Evolutionary conservation across 176 grass and related monocot species (phyloP), one percentile per base, ranked within the genome.

Genomic region (Raddia distichophylla): DNA sequence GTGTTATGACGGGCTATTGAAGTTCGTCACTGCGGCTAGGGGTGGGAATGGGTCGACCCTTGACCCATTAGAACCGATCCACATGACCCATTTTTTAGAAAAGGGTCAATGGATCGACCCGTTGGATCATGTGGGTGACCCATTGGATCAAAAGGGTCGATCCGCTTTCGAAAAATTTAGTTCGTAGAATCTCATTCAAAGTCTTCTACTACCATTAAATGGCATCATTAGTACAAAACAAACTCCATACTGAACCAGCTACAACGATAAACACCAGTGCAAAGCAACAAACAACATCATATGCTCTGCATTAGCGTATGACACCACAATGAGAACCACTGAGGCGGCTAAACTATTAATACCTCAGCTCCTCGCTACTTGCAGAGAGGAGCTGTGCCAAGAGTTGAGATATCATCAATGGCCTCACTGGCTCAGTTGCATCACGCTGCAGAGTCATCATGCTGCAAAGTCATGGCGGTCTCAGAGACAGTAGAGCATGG

Each of bases 341-440:
- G 76, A 72, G 70, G 73, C 50, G 34, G 59, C 46, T 77, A 46
- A 82, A 69, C 78, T 60, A 82, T 78, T 32, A 63, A 87, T 82
- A 57, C 22, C 22, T 70, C 66, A 78, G 32, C 85, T 10, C 74
- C 51, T 43, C 52, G 44, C 46, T 76, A 71, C 74, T 66, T 50
- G 76, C 69, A 79, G 53, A 35, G 55, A 77, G 47, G 61, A 47
- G 64, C 73, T 82, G 45, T 47, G 67, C 33, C 55, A 40, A 64
- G 76, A 60, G 69, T 56, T 68, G 76, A 84, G 74, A 75, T 43
- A 62, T 75, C 76, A 89, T 89, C 45, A 89, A 84, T 84, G 62
- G 75, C 61, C 42, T 56, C 69, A 69, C 87, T 84, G 76, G 45
- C 55, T 84, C 35, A 37, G 54, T 74, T 86, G 52, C 84, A 33